Evolutionary conservation across 257 asterid species (phyloP), one percentile per base, ranked within the genome.

Genomic region (Craterostigma plantagineum): DNA sequence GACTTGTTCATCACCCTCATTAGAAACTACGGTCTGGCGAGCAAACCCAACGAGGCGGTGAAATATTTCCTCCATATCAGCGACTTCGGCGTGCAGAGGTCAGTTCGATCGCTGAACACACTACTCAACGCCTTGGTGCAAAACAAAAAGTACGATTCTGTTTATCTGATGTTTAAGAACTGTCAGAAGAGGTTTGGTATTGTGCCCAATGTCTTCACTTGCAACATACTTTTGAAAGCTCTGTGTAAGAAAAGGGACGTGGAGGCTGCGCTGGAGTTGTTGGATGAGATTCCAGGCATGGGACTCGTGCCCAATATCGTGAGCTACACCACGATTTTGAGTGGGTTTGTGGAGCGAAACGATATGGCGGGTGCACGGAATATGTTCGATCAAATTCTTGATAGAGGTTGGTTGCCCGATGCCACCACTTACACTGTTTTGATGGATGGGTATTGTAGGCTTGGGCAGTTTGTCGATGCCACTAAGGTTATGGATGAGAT

Each of bases 261-360:
- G 34, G 68, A 60, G 51, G 67, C 76, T 68, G 90, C 91, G 4
- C 52, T 68, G 42, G 64, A 60, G 62, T 55, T 87, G 68, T 42
- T 87, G 7, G 92, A 77, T 60, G 98, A 87, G 69, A 87, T 87
- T 73, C 95, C 98, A 9, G 74, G 62, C 23, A 74, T 82, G 86
- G 95, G 95, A 12, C 46, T 87, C 57, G 69, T 77, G 18, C 92
- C 98, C 0, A 79, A 82, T 62, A 90, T 79, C 63, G 86, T 79
- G 50, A 87, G 86, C 51, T 87, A 82, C 55, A 87, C 98, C 0
- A 82, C 93, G 9, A 52, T 87, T 58, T 54, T 82, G 67, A 61
- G 86, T 0, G 93, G 92, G 16, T 79, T 66, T 53, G 83, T 67
- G 14, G 67, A 64, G 2, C 61, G 74, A 52, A 75, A 79, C 4